Percentiles rank a stretch among this genome's conserved stretches.
Conservation (phyloP, 2,329 filamentous ascomycete genomes). For the Colletotrichum scovillei region DNA sequence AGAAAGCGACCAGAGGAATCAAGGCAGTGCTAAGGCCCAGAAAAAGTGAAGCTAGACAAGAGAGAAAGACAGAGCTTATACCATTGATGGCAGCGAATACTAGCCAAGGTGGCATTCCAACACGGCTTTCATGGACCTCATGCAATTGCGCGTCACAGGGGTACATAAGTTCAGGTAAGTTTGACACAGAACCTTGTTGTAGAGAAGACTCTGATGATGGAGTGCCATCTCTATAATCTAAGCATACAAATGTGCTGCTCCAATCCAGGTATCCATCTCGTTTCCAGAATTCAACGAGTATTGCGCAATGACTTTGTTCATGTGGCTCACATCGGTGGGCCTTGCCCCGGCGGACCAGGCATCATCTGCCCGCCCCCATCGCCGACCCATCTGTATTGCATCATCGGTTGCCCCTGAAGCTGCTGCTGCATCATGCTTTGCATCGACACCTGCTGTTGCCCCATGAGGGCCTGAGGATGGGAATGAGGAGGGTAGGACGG, state of each 20-base stretch:
- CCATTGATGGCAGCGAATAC: too few relatives aligned
- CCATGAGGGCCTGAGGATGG: conserved; percentile 18
- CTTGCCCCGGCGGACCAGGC: conserved; percentile 39
- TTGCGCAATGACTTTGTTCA: background rate
- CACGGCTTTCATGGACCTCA: too few relatives aligned
- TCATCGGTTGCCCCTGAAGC: conserved; percentile 40
- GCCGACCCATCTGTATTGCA: conserved; percentile 54
- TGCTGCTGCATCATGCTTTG: conserved; percentile 23
- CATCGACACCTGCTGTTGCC: conserved; percentile 6
- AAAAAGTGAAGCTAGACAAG: too few relatives aligned
- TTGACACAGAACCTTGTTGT: too few relatives aligned
- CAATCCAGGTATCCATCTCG: background rate
- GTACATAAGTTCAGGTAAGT: too few relatives aligned
- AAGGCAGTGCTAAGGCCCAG: too few relatives aligned
- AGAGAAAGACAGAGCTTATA: too few relatives aligned
- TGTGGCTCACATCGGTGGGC: background rate
- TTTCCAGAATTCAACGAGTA: background rate
- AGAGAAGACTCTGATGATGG: too few relatives aligned
- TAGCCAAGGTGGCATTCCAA: too few relatives aligned
- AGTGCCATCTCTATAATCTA: background rate
- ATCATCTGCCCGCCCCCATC: conserved; percentile 58
- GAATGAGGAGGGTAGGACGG: conserved; percentile 22
- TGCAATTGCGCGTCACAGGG: too few relatives aligned
- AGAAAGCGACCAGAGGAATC: too few relatives aligned
- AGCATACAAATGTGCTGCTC: background rate